phyloP scores from a whole-genome alignment of 768 basidiomycete species.

The Russula sp. region DNA sequence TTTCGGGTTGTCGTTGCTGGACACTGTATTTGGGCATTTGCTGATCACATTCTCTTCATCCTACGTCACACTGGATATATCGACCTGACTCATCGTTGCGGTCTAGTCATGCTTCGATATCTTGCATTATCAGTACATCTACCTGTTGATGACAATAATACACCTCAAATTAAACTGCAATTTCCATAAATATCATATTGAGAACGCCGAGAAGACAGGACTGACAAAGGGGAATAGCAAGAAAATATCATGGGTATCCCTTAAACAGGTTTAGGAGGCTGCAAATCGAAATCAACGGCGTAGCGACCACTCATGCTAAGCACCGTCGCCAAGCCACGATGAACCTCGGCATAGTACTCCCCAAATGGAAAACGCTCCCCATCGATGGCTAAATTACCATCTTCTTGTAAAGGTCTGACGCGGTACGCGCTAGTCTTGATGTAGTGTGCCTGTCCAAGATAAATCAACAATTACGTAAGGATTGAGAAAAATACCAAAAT shows the following conservation, averaged over 20 bases:
- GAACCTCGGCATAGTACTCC: slow-evolving; percentile 72
- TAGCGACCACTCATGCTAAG: slow-evolving; percentile 60
- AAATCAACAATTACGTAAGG: not conserved
- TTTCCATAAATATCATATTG: not conserved
- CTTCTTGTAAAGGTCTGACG: slow-evolving; percentile 49
- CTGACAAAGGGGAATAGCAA: not conserved
- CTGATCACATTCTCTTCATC: slow-evolving; percentile 18
- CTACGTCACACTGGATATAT: slow-evolving; percentile 11
- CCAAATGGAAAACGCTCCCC: slow-evolving; percentile 73
- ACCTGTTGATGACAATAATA: slow-evolving; percentile 13
- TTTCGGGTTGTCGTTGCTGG: slow-evolving; percentile 10
- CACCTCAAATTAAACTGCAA: not conserved
- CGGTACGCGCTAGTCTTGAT: slow-evolving; percentile 71
- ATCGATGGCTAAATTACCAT: slow-evolving; percentile 64
- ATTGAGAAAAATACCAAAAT: slow-evolving; percentile 25
- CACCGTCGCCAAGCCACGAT: slow-evolving; percentile 57
- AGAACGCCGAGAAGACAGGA: not conserved
- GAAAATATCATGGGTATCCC: not conserved
- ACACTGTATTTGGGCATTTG: slow-evolving; percentile 23
- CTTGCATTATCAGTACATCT: slow-evolving; percentile 14
- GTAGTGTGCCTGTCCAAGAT: slow-evolving; percentile 51
- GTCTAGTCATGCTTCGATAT: slow-evolving; percentile 18
- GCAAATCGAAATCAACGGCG: slow-evolving; percentile 44
- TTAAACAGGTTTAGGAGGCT: not conserved
- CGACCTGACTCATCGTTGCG: slow-evolving; percentile 4